Conservation (phyloP, 148 eudicot genomes). For the Nepenthes gracilis region DNA sequence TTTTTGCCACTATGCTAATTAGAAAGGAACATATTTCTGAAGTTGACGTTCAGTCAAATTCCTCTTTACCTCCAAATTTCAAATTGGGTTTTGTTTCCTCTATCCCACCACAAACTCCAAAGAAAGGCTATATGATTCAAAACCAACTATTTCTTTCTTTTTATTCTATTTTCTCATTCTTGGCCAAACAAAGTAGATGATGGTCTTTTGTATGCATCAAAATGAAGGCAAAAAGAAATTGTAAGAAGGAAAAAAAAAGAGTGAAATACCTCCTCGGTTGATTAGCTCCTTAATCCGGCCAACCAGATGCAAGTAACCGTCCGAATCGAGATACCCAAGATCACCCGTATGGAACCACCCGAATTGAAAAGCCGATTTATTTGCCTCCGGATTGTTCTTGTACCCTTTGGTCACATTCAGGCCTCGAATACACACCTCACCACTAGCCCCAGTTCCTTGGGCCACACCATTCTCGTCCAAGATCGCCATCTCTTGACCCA, state of each 20-base stretch:
- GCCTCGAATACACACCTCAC: constrained; percentile 90
- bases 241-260: not conserved
- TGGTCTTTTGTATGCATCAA: too few relatives aligned
- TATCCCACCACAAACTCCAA: too few relatives aligned
- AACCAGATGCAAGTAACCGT: constrained; percentile 85
- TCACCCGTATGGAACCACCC: constrained; percentile 99
- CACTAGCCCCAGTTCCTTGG: constrained; percentile 42
- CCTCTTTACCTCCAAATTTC: too few relatives aligned
- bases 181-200: too few relatives aligned
- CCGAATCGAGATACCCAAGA: constrained; percentile 65
- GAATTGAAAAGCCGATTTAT: constrained; percentile 57
- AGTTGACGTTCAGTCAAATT: too few relatives aligned
- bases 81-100: too few relatives aligned
- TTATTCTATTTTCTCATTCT: too few relatives aligned
- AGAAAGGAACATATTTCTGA: too few relatives aligned
- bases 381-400: constrained; percentile 84
- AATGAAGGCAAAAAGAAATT: too few relatives aligned
- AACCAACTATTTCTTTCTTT: too few relatives aligned
- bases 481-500: constrained; percentile 81
- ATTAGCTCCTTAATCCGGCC: constrained; percentile 94
- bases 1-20: too few relatives aligned
- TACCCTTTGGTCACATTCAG: constrained; percentile 87
- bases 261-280: constrained; percentile 86
- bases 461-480: constrained; percentile 58
- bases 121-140: too few relatives aligned